Evolutionary conservation across 208 protist genomes (phyloP).

Genomic region (Leishmania amazonensis): DNA sequence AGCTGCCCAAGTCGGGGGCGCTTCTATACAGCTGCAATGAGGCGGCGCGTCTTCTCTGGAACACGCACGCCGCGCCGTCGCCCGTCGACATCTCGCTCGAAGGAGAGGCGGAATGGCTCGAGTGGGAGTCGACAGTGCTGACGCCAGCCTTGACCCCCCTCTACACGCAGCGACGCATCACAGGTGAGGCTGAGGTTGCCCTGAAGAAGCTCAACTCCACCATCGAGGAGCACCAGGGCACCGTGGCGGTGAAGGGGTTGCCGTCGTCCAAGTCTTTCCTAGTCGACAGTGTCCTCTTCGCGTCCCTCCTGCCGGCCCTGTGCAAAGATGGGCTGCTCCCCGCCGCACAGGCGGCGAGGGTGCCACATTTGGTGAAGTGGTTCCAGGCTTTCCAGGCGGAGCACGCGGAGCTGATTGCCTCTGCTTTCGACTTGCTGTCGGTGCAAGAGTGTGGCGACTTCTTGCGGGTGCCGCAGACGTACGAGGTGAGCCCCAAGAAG

Average conservation of each 20-base stretch:
- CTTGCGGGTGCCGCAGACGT: slow-evolving; percentile 72
- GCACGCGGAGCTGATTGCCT: slow-evolving; percentile 60
- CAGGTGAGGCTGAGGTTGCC: slow-evolving; percentile 42
- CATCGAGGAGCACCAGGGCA: slow-evolving; percentile 40
- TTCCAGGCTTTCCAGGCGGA: slow-evolving; percentile 60
- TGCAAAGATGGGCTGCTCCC: slow-evolving; percentile 79
- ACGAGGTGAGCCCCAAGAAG: slow-evolving; percentile 62
- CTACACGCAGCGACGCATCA: slow-evolving; percentile 73
- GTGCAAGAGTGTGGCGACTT: slow-evolving; percentile 88
- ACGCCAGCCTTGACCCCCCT: slow-evolving; percentile 58
- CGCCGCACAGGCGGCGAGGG: slow-evolving; percentile 32
- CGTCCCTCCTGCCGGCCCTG: slow-evolving; percentile 75
- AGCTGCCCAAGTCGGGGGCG: slow-evolving; percentile 49
- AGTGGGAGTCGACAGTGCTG: slow-evolving; percentile 82
- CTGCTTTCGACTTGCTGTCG: slow-evolving; percentile 62
- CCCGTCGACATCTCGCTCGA: slow-evolving; percentile 38
- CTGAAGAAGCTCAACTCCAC: slow-evolving; percentile 66
- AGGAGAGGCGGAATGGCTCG: slow-evolving; percentile 76
- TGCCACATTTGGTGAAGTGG: slow-evolving; percentile 76
- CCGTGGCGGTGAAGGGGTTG: slow-evolving; percentile 23
- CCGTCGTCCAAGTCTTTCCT: slow-evolving; percentile 48
- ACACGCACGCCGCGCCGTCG: neutral
- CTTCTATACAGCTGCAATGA: slow-evolving; percentile 77
- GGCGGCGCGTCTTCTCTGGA: slow-evolving; percentile 42
- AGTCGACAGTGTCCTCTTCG: slow-evolving; percentile 76